Evolutionary conservation across 1,284 basidiomycete species (phyloP).

Genomic region (Anthracocystis walkeri): DNA sequence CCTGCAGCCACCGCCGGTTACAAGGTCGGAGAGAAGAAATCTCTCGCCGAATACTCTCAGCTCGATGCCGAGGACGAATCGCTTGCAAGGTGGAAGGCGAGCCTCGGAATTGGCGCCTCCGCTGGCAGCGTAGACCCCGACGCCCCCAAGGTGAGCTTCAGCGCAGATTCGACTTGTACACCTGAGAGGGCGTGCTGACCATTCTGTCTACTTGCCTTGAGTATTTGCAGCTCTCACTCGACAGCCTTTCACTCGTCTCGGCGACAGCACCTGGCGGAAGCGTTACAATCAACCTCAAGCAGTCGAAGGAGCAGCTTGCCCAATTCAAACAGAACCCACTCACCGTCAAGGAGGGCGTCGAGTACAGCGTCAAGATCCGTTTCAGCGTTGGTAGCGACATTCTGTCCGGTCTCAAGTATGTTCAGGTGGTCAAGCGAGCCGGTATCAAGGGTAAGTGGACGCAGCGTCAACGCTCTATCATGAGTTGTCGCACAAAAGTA

Average conservation of each 20-base stretch:
- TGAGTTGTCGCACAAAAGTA: not conserved
- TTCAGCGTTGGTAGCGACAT: constrained; percentile 83
- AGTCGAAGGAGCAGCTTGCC: constrained; percentile 70
- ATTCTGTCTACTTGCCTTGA: not conserved
- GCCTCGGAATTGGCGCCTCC: constrained; percentile 79
- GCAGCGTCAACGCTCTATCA: not conserved
- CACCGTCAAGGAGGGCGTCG: constrained; percentile 73
- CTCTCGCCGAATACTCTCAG: constrained; percentile 73
- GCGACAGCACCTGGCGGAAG: constrained; percentile 66
- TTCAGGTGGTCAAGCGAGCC: constrained; percentile 80
- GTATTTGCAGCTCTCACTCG: constrained; percentile 53
- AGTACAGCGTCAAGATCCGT: constrained; percentile 82
- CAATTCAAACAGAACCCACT: constrained; percentile 75
- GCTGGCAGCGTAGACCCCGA: constrained; percentile 65
- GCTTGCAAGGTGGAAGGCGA: constrained; percentile 85
- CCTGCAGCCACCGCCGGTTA: constrained; percentile 68
- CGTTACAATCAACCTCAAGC: constrained; percentile 72
- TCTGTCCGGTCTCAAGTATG: constrained; percentile 84
- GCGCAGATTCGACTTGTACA: not conserved
- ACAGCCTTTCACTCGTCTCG: constrained; percentile 72
- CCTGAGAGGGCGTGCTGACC: not conserved
- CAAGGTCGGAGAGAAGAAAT: constrained; percentile 71
- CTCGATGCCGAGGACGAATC: constrained; percentile 88
- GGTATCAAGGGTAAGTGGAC: constrained; percentile 72
- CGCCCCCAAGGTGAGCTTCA: constrained; percentile 56